phyloP scores from a whole-genome alignment of 805 yeast species.

The Millerozyma miso region DNA sequence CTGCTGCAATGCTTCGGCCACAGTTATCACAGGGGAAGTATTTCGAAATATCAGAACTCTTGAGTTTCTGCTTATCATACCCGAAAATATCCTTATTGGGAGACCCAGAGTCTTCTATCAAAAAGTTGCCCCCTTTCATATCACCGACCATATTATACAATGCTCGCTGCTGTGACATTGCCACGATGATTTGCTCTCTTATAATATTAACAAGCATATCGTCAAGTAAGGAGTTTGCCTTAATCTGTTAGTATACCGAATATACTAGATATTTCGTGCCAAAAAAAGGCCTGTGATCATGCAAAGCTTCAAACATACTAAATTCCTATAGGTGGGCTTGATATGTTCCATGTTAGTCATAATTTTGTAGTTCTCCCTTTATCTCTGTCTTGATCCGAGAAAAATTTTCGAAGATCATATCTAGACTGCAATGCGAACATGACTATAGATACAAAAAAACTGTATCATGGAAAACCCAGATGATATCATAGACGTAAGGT shows the following conservation, averaged over 20 bases:
- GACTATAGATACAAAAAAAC: background rate
- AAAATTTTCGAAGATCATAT: too few relatives aligned
- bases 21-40: slow-evolving; percentile 82
- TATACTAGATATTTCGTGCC: too few relatives aligned
- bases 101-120: slow-evolving; percentile 10
- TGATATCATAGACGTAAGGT: background rate
- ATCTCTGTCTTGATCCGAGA: background rate
- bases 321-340: background rate
- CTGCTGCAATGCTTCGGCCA: slow-evolving; percentile 82
- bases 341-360: background rate
- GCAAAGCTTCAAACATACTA: background rate
- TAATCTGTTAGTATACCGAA: slow-evolving; percentile 12
- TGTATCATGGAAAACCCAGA: background rate
- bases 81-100: slow-evolving; percentile 44
- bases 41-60: slow-evolving; percentile 41
- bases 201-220: slow-evolving; percentile 32
- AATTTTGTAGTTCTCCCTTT: background rate
- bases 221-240: slow-evolving; percentile 36
- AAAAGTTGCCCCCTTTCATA: slow-evolving; percentile 11
- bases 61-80: slow-evolving; percentile 44
- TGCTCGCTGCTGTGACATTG: slow-evolving; percentile 20
- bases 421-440: background rate
- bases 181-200: slow-evolving; percentile 25
- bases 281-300: too few relatives aligned
- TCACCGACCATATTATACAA: slow-evolving; percentile 14